Evolutionary conservation across 2,329 filamentous ascomycete species (phyloP), one percentile per base, ranked within the genome.

Genomic region (Paraconiothyrium sp.): DNA sequence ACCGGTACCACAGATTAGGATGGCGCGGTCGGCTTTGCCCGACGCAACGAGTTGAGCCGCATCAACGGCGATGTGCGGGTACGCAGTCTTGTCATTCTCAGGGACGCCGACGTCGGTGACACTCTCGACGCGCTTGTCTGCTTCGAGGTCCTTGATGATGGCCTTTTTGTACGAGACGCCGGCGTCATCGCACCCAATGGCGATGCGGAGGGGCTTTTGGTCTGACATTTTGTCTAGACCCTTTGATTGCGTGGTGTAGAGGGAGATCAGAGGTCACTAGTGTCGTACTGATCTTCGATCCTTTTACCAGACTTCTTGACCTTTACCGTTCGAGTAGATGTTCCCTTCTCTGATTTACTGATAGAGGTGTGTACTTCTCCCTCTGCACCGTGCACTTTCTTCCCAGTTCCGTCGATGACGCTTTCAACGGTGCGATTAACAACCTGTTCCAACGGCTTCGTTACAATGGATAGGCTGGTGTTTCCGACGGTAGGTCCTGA

Each of bases 1-100:
- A 0, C 93, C 93, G 0, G 93, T 96, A 2, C 93, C 92, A 81
- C 92, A 96, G 81, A 96, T 92, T 46, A 93, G 82, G 41, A 96
- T 84, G 0, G 92, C 92, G 57, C 92, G 89, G 79, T 96, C 92
- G 56, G 87, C 90, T 71, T 88, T 84, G 47, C 89, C 89, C 6
- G 82, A 78, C 4, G 84, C 83, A 11, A 92, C 85, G 41, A 90
- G 82, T 62, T 85, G 83, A 46, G 91, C 90, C 5, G 92, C 92
- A 43, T 87, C 86, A 44, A 92, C 90, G 60, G 92, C 92, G 44
- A 91, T 86, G 78, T 92, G 90, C 0, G 92, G 91, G 78, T 96
- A 96, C 2, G 92, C 89, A 1, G 91, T 94, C 77, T 92, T 92
- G 84, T 95, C 91, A 58, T 83, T 73, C 48, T 84, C 82, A 69